These are phyloP conservation scores for Wickerhamomyces chambardii DNA, from an alignment of 805 yeast species.

Conservation along the genomic window DNA sequence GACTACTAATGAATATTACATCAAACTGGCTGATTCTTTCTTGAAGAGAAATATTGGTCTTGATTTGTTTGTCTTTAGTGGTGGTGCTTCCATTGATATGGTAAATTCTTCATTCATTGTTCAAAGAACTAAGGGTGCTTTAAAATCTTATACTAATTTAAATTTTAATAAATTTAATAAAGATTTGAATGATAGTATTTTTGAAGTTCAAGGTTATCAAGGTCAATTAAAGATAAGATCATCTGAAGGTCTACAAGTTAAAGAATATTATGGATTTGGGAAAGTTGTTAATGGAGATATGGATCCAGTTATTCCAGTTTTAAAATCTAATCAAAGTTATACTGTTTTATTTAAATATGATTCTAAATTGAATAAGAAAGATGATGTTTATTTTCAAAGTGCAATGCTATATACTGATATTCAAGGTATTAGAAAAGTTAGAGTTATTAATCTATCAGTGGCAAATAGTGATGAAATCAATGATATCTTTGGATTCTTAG, in stretches of 20 bases:
- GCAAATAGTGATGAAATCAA: conserved; percentile 69
- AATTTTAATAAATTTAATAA: conserved; percentile 63
- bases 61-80: conserved; percentile 65
- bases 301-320: conserved; percentile 66
- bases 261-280: conserved; percentile 61
- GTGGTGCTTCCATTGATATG: conserved; percentile 59
- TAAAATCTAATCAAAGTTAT: conserved; percentile 53
- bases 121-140: conserved; percentile 60
- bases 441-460: conserved; percentile 79
- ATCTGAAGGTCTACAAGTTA: conserved; percentile 79
- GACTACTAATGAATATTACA: conserved; percentile 55
- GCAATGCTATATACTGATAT: conserved; percentile 79
- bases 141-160: conserved; percentile 60
- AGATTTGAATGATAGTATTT: conserved; percentile 45
- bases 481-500: conserved; percentile 73
- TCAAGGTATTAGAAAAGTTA: conserved; percentile 70
- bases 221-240: conserved; percentile 80
- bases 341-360: conserved; percentile 73
- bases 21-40: conserved; percentile 46
- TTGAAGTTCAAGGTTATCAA: conserved; percentile 58
- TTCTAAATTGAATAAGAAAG: conserved; percentile 56
- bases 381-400: conserved; percentile 85
- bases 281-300: conserved; percentile 26
- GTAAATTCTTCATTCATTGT: conserved; percentile 64
- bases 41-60: conserved; percentile 56